Conservation (phyloP, 495 filamentous ascomycete genomes). For the Astrocystis sublimbata region DNA sequence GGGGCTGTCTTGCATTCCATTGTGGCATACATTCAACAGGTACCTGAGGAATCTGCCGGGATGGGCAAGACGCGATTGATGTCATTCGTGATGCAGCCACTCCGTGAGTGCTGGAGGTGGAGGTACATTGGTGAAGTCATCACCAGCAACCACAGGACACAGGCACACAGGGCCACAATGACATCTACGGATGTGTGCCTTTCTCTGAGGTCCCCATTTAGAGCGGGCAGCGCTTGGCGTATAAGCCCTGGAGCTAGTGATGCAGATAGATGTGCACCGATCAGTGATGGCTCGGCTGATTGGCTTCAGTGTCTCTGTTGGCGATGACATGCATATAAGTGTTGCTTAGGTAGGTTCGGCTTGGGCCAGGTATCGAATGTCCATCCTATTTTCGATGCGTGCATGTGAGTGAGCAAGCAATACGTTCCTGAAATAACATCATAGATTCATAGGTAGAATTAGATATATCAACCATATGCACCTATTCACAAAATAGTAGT, state of each 20-base stretch:
- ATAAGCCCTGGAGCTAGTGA: neutral
- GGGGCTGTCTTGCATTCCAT: conserved; percentile 7
- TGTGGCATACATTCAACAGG: neutral
- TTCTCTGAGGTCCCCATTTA: neutral
- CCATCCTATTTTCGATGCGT: conserved; percentile 8
- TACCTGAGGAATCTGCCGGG: neutral
- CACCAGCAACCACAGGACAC: too few species aligned
- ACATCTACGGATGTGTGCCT: neutral
- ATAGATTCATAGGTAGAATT: too few species aligned
- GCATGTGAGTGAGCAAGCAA: neutral
- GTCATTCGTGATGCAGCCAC: neutral
- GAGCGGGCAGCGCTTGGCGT: neutral
- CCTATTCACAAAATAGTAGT: neutral
- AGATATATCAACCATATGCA: neutral
- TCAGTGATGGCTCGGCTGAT: neutral
- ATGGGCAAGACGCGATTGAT: neutral
- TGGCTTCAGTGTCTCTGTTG: conserved; percentile 2
- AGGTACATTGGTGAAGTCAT: conserved; percentile 8
- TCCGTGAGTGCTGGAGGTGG: neutral
- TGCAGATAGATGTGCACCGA: conserved; percentile 1
- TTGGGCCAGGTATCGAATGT: neutral
- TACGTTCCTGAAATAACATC: conserved; percentile 10
- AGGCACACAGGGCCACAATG: conserved; percentile 9
- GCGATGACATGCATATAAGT: neutral
- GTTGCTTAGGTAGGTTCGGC: neutral